Base-by-base conservation (phyloP, 495 filamentous ascomycete species). In the Aspergillus baeticus region DNA sequence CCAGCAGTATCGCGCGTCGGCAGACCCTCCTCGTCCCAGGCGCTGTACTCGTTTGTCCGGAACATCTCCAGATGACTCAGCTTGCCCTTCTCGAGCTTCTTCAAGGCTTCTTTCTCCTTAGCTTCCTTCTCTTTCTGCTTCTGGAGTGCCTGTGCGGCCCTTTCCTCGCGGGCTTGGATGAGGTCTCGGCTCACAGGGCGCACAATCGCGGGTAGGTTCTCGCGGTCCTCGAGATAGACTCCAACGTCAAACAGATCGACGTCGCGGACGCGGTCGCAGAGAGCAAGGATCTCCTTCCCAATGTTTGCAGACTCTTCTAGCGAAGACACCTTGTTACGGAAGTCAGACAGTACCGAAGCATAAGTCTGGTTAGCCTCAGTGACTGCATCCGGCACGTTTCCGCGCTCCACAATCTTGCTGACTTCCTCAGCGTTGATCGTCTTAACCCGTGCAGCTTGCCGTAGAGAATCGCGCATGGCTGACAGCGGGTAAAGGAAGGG, bases 141-240 rank as follows among this genome's bases (percentile, higher is more conserved):
- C 60, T 70, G 72, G 22, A 56, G 61, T 15, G 69, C 71, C 34
- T 62, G 62, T 60, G 38, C 78, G 21, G 81, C 82, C 67, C 89
- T 89, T 61, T 90, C 87, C 48, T 85, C 82, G 1, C 87, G 81
- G 1, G 85, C 84, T n/a, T 87, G 86, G 33, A 87, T 75, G 31
- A 96, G 78, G 47, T 87, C 86, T 2, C 77, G 77, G 3, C 85
- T 87, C 11, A 95, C 80, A n/a, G 90, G 92, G 51, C 92, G 90
- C 59, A 97, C 83, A 1, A 97, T 75, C 14, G 93, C 90, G 0
- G 88, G 86, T 56, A 80, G 78, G 34, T 77, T 77, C 8, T 88
- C 83, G 14, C 90, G 85, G 64, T 98, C 93, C 63, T 97, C 93
- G 10, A 98, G 85, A 58, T 94, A 92, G 20, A 97, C 84, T 17